Conservation (phyloP, 2,329 filamentous ascomycete genomes). For the Chrysoporthe puriensis region DNA sequence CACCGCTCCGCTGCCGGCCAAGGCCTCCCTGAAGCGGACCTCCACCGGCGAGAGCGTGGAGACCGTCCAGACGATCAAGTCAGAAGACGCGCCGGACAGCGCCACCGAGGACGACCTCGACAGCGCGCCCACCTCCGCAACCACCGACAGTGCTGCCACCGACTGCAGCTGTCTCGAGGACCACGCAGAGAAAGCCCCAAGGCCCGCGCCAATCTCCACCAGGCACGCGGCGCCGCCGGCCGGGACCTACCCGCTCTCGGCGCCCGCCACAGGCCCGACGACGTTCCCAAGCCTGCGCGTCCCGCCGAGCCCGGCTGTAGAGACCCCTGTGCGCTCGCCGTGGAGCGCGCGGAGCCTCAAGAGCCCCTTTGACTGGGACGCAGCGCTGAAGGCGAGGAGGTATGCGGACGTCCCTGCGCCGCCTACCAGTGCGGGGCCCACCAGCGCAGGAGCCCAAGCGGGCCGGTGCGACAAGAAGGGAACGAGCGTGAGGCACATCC, state of each 20-base stretch:
- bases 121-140: conserved; percentile 59
- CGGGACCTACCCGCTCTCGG: conserved; percentile 58
- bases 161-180: conserved; percentile 63
- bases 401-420: conserved; percentile 60
- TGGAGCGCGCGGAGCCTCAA: conserved; percentile 68
- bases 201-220: conserved; percentile 34
- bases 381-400: conserved; percentile 66
- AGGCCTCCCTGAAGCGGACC: conserved; percentile 36
- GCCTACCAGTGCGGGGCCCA: conserved; percentile 33
- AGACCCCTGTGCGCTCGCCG: conserved; percentile 76
- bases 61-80: conserved; percentile 45
- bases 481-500: conserved; percentile 70
- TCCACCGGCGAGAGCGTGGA: conserved; percentile 27
- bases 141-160: conserved; percentile 50
- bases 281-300: conserved; percentile 72
- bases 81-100: conserved; percentile 40
- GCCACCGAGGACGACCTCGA: conserved; percentile 36
- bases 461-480: conserved; percentile 54
- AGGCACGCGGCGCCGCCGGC: conserved; percentile 23
- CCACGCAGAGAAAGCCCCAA: conserved; percentile 52
- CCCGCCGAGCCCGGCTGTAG: conserved; percentile 71
- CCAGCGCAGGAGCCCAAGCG: conserved; percentile 14
- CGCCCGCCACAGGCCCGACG: conserved; percentile 62
- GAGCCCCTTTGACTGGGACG: conserved; percentile 80
- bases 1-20: conserved; percentile 37